Evolutionary conservation across 2,329 filamentous ascomycete genomes (phyloP), one percentile per base, ranked within the genome.

Genomic region (Neoarthrinium moseri): DNA sequence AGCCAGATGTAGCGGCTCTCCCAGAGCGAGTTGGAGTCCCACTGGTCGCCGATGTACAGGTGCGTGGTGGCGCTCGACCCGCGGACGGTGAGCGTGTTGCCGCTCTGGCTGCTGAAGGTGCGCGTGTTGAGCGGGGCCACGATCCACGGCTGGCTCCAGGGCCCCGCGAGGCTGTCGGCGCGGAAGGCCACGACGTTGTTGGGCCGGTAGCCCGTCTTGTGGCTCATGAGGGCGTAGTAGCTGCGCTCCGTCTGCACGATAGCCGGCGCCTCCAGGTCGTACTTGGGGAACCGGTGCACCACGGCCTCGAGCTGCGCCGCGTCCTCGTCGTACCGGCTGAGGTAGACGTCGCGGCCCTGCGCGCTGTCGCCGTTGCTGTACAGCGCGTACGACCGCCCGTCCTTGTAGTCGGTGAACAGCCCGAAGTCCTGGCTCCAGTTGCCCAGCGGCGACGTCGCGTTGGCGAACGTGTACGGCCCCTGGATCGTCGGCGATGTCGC

Each of bases 341-440:
- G 49, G 46, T 83, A 83, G 0, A 81, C 73, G 47, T 83, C 80
- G 1, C 80, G 71, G 2, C 74, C 80, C 45, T 81, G 69, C 2
- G 58, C 62, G 0, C 71, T 63, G 50, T 83, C 80, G 2, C 80
- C 80, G 36, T 83, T 83, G 2, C 77, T 81, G 61, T 82, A 83
- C 2, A 83, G 64, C 1, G 78, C 71, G 48, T 83, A 83, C 0
- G 74, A 72, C 0, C 69, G 68, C 10, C 77, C 77, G 33, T 79
- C 71, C 47, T 80, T 81, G 60, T 77, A 77, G 53, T 83, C 80
- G 4, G 75, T 78, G 50, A 83, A 83, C 18, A 81, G 65, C 8
- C 80, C 80, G 36, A 81, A 83, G 45, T 83, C 80, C 51, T 83
- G 80, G 0, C 76, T 81, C 80, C 79, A 83, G 58, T 83, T 83